These are phyloP conservation scores for Zygotorulaspora florentina DNA, from an alignment of 805 yeast genomes.

Conservation along the genomic window DNA sequence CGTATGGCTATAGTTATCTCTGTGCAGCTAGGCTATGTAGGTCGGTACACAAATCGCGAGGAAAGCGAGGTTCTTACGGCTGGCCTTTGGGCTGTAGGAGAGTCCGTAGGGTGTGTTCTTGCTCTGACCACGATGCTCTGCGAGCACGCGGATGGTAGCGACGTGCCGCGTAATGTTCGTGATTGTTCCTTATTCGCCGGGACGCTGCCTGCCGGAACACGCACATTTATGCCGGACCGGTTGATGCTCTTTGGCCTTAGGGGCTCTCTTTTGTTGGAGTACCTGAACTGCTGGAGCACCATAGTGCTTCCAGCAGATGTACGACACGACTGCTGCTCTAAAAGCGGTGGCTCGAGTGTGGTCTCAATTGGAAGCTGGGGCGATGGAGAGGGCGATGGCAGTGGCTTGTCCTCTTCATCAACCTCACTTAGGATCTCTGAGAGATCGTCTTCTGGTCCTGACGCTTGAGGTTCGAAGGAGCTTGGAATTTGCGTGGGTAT, in stretches of 20 bases:
- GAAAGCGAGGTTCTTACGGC: slow-evolving; percentile 22
- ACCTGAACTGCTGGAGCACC: slow-evolving; percentile 12
- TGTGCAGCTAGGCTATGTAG: slow-evolving; percentile 4
- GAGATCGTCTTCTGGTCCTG: slow-evolving; percentile 14
- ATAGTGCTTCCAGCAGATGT: slow-evolving; percentile 3
- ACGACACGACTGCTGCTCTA: neutral
- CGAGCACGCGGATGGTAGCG: slow-evolving; percentile 1
- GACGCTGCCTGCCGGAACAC: slow-evolving; percentile 1
- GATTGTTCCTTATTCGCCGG: neutral
- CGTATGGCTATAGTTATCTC: neutral
- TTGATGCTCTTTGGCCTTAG: slow-evolving; percentile 9
- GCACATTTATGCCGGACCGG: slow-evolving; percentile 3
- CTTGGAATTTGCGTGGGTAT: slow-evolving; percentile 28
- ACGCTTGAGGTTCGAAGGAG: slow-evolving; percentile 6
- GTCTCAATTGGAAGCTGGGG: too few relatives aligned
- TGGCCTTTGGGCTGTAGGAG: slow-evolving; percentile 7
- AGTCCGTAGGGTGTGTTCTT: neutral
- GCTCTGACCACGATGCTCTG: slow-evolving; percentile 6
- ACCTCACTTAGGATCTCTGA: slow-evolving; percentile 22
- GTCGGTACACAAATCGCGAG: slow-evolving; percentile 22
- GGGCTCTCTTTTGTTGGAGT: slow-evolving; percentile 12
- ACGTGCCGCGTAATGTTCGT: neutral
- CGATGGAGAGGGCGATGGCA: too few relatives aligned
- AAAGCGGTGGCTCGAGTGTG: too few relatives aligned
- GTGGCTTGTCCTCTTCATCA: slow-evolving; percentile 4